Evolutionary conservation across 148 eudicot species (phyloP), one percentile per base, ranked within the genome.

Genomic region (Diospyros kaki): DNA sequence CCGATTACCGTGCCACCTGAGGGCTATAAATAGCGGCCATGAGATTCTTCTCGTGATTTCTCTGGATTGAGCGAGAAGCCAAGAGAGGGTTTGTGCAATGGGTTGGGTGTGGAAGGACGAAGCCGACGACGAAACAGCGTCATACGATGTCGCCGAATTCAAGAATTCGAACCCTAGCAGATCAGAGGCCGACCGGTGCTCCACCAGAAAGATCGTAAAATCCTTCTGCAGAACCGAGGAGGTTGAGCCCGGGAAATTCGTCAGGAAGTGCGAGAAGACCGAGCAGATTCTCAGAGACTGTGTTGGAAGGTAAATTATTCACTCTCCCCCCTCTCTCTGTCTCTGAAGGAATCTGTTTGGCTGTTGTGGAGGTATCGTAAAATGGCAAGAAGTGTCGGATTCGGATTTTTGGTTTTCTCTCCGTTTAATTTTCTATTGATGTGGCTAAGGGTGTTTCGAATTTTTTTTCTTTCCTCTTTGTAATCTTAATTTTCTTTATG

Each of bases 61-160:
- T 68, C 58, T 3, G 38, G 58, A 50, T 18, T 50, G 17, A 43
- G 1, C 42, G 42, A 3, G 54, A 17, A 46, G 40, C 45, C 44
- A 18, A 18, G 0, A 5, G 2, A 41, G 48, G 15, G 43, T 68
- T 40, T 60, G 11, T 13, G 53, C 46, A 38, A 93, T 93, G 96
- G 96, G 96, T 48, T 93, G 98, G 93, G 80, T 86, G 12, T 90
- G 93, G 98, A 81, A 76, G 68, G 90, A 87, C 69, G 93, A 86
- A 18, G 85, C 68, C 1, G 88, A 77, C 41, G 81, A 66, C 42
- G 67, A 62, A 0, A 58, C 13, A 45, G 28, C 28, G 28, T 72
- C 83, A 11, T 39, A 41, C 60, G 60, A 72, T 50, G 52, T 42
- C 42, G 63, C 60, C 14, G 69, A 80, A 14, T 17, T 53, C 65